Evolutionary conservation across 176 grass and related monocot species (phyloP).

Genomic region (Musa schizocarpa): DNA sequence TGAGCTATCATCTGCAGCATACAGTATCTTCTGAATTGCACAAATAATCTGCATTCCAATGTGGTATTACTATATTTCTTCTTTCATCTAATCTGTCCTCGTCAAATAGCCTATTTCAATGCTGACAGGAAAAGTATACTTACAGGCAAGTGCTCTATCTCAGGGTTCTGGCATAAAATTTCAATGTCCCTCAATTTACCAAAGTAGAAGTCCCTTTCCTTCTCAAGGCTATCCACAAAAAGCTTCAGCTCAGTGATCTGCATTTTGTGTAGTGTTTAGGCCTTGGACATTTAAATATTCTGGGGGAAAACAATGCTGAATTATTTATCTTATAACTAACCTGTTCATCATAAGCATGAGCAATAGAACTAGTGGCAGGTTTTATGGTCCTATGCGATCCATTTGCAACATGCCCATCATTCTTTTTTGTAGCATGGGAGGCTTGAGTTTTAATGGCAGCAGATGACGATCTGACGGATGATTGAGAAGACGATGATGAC

Average conservation of each 20-base stretch:
- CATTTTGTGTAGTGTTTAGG: constrained; percentile 2
- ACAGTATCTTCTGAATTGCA: constrained; percentile 63
- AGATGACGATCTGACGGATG: constrained; percentile 33
- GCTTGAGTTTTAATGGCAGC: constrained; percentile 38
- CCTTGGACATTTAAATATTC: background rate
- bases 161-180: constrained; percentile 68
- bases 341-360: constrained; percentile 62
- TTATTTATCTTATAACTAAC: constrained; percentile 17
- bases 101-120: no score
- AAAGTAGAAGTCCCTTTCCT: constrained; percentile 98
- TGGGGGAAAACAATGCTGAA: background rate
- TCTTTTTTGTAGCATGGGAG: constrained; percentile 35
- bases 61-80: no score
- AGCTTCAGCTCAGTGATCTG: constrained; percentile 95
- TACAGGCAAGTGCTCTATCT: constrained; percentile 57
- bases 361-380: constrained; percentile 30
- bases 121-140: background rate
- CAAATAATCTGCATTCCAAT: constrained; percentile 39
- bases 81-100: no score
- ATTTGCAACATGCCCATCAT: constrained; percentile 30
- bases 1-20: constrained; percentile 50
- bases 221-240: constrained; percentile 80
- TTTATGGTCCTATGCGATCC: constrained; percentile 34
- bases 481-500: constrained; percentile 7
- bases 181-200: constrained; percentile 85